Evolutionary conservation across 306 rosid genomes (phyloP), one percentile per base, ranked within the genome.

Genomic region (Castanea sativa): DNA sequence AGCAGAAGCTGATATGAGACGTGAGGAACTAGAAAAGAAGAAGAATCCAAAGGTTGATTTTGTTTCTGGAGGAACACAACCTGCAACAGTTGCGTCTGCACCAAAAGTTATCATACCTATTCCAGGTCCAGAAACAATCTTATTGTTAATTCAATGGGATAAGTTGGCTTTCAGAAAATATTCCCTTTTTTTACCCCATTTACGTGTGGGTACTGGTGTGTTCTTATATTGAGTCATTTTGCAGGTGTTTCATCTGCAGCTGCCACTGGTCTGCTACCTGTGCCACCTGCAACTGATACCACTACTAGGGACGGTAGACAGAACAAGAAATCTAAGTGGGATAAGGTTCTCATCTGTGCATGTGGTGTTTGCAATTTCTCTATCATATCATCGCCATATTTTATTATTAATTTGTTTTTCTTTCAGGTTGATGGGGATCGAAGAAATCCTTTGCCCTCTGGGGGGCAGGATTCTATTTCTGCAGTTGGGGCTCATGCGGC

Each of bases 1-100:
- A 69, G 74, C 91, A 95, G 99, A 95, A 84, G 92, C 82, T 90
- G 97, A 91, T 80, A 90, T 91, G 91, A 90, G 93, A 86, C 90
- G 89, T 1, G 97, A 90, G 80, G 96, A 86, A 78, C 96, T 87
- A 84, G 97, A 91, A 78, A 93, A 87, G 84, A 91, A 90, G 88
- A 89, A 81, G 76, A 83, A 85, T 55, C 92, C 81, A 57, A 93
- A 83, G 86, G 80, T 89, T 79, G 96, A 91, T 5, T 93, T 88
- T 85, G 64, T 83, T 74, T 71, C 96, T 33, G 92, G 94, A 76
- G 88, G 89, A 80, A 27, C 89, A 5, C 97, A 89, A 78, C 83
- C 90, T 70, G 94, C 89, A 82, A 75, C 79, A 73, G 80, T 80
- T 61, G 85, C 82, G 72, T 74, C 80, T 52, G 82, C 88, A 79